Evolutionary conservation across 2,329 filamentous ascomycete genomes (phyloP), one percentile per base, ranked within the genome.

Genomic region (Cercospora zeae-maydis): DNA sequence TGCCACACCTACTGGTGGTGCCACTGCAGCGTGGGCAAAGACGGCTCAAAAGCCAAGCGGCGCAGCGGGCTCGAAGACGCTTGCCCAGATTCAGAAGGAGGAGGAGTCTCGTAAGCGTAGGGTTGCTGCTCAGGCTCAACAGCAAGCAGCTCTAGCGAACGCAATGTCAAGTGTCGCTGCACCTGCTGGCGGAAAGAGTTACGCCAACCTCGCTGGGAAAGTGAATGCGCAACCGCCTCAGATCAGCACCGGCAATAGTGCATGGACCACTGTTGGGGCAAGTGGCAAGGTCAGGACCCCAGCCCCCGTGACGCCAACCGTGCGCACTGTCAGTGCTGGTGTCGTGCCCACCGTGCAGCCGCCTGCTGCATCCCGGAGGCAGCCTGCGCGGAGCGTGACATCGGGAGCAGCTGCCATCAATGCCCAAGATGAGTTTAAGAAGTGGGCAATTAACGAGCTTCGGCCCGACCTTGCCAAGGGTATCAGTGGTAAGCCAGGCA

Each of bases 41-140:
- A 86, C 88, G 2, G 77, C 80, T 63, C 80, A 75, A 60, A 88
- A 85, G 71, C 74, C 81, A 37, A 74, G 77, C 45, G 75, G 77
- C 39, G 75, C 77, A 31, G 49, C 71, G 75, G 80, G 78, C 10
- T 95, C 96, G 82, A 97, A 97, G 84, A 96, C 92, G 0, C 82
- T 98, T 49, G 91, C 92, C 24, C 93, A 98, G 69, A 98, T 99
- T 63, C 95, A 98, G 76, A 93, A 93, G 66, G 95, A 99, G 78
- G 95, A 99, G 74, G 95, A 98, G 74, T 84, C 84, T 16, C 88
- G 91, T 67, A 99, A 99, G 83, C 88, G 89, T 71, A 91, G 89
- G 75, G 84, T 86, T 47, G 81, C 80, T 36, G 81, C 81, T 7
- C 80, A 80, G 34, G 81, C 78, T 4, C 75, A 76, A 24, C 62